Evolutionary conservation across 139 green algal genomes (phyloP), one percentile per base, ranked within the genome.

Genomic region (Volvox reticuliferus): DNA sequence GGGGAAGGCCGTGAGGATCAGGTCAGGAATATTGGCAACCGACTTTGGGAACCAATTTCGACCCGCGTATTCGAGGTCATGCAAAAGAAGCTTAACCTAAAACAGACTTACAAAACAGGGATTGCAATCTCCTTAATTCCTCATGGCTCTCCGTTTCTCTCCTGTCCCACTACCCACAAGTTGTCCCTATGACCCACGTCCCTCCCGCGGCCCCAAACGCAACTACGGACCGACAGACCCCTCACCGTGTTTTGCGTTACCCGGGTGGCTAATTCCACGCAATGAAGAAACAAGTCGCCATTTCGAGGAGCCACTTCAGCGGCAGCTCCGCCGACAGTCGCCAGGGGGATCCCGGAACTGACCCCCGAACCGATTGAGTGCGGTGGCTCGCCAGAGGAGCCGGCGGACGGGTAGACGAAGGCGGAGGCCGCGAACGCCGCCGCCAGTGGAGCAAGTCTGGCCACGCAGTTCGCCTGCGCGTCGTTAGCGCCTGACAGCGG

Each of bases 231-330:
- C 82, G 85, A 73, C 21, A 28, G 71, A 13, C 76, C 17, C 76
- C 69, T 71, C 85, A 89, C 85, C 85, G 88, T 93, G 88, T 96
- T 94, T 86, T 96, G 95, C 0, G 95, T 96, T 9, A 93, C 88
- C 0, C 95, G 92, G 5, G 94, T 95, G 0, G 89, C 91, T 35
- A 90, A 88, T 77, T 91, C 89, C 28, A 93, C 89, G 1, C 88
- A 55, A 0, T 21, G 2, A 1, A 91, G 26, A 22, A 90, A 61
- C 50, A 73, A 16, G 28, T 73, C 81, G 61, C 61, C 21, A 32
- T 9, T 32, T 18, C 86, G 73, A 62, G 89, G 87, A 13, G 78
- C 84, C 69, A 30, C 69, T 22, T 30, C 89, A 75, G 20, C 86
- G 84, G 61, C 71, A 18, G 61, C 26, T 33, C 13, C 63, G 5